Percentiles rank a stretch among this genome's conserved stretches.
Conservation (phyloP, 345 rosid species). For the Camelina laxa region DNA sequence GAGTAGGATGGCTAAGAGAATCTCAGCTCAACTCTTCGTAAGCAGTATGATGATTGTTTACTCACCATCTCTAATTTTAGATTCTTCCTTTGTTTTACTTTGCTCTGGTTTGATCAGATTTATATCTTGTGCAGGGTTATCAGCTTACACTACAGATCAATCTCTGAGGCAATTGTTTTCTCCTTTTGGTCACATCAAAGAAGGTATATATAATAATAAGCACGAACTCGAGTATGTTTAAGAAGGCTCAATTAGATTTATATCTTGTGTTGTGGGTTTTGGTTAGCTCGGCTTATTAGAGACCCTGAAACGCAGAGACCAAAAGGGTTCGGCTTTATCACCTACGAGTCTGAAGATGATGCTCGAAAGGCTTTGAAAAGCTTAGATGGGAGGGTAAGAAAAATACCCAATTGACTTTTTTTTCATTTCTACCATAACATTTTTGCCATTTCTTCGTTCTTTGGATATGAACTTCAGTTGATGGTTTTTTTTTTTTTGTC, state of each 20-base stretch:
- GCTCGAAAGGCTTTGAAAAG: slow-evolving; percentile 66
- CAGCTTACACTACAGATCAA: slow-evolving; percentile 57
- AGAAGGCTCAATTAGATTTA: slow-evolving; percentile 31
- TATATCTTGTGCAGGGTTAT: slow-evolving; percentile 48
- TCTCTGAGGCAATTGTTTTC: slow-evolving; percentile 57
- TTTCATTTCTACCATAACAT: no score
- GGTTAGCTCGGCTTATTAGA: slow-evolving; percentile 54
- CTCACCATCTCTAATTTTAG: slow-evolving; percentile 43
- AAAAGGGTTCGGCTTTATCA: slow-evolving; percentile 76
- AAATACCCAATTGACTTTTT: not conserved
- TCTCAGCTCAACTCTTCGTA: slow-evolving; percentile 54
- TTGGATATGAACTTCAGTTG: no score
- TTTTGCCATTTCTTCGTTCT: no score
- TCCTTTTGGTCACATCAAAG: slow-evolving; percentile 57
- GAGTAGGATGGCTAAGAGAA: slow-evolving; percentile 57
- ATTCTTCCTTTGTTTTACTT: not conserved
- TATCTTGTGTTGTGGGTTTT: not conserved
- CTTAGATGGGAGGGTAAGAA: slow-evolving; percentile 68
- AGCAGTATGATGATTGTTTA: slow-evolving; percentile 48
- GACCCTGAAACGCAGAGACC: slow-evolving; percentile 64
- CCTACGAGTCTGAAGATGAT: slow-evolving; percentile 58
- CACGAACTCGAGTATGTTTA: slow-evolving; percentile 23
- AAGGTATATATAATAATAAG: slow-evolving; percentile 42
- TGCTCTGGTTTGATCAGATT: slow-evolving; percentile 48
- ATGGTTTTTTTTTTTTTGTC: no score